Conservation (phyloP, 2,329 filamentous ascomycete species). For the Colletotrichum limetticola region DNA sequence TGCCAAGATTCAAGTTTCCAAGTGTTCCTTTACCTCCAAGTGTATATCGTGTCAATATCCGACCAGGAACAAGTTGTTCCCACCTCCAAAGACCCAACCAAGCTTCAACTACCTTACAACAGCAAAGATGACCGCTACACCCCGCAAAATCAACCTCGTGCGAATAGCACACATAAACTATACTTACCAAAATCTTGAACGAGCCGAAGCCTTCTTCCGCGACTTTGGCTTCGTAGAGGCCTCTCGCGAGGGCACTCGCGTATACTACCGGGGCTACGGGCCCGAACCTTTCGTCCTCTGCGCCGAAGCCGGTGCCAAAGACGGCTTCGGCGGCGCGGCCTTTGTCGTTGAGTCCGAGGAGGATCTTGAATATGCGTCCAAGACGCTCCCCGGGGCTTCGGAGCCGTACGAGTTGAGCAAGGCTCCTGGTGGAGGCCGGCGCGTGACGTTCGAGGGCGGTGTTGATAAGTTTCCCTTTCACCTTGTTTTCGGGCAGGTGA, state of each 20-base stretch:
- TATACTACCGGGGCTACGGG: constrained; percentile 72
- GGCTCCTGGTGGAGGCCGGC: constrained; percentile 63
- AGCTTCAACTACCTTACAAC: no score
- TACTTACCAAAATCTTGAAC: constrained; percentile 55
- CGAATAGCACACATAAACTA: constrained; percentile 60
- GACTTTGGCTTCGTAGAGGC: constrained; percentile 60
- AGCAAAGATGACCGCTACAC: constrained; percentile 14
- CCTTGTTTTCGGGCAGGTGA: constrained; percentile 64
- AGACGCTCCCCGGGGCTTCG: constrained; percentile 58
- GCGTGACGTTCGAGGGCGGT: constrained; percentile 62
- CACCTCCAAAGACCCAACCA: no score
- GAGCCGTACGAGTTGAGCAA: constrained; percentile 58
- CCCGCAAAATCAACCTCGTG: constrained; percentile 46
- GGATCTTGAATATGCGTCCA: constrained; percentile 62
- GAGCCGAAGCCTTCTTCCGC: constrained; percentile 52
- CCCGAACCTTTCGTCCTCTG: constrained; percentile 69
- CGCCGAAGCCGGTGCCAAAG: constrained; percentile 56
- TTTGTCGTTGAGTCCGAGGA: constrained; percentile 67
- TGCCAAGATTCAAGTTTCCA: no score
- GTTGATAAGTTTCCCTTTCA: constrained; percentile 68
- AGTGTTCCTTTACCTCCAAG: no score
- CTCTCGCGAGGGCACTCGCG: constrained; percentile 51
- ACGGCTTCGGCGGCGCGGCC: constrained; percentile 66
- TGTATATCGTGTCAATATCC: no score
- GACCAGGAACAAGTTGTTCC: no score